Evolutionary conservation across 345 rosid genomes (phyloP), one percentile per base, ranked within the genome.

Genomic region (Lepidium didymum): DNA sequence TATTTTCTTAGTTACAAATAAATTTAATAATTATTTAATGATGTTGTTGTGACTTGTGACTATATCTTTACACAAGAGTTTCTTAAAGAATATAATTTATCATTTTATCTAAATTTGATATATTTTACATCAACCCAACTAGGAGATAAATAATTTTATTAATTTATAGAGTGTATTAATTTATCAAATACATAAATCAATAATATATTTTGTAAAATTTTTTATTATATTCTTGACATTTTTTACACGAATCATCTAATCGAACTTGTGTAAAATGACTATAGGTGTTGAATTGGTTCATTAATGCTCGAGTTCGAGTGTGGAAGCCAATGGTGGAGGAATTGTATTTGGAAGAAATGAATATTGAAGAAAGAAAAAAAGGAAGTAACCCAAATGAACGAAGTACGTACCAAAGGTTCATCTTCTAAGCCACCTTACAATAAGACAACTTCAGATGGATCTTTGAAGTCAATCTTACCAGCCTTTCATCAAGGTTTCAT

Each of bases 291-390:
- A 74, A 74, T 29, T 60, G 94, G 96, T 89, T 87, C 70, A 89
- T 89, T 42, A 87, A 87, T 72, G 91, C 96, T 27, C 85, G 93
- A 67, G 93, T 87, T 66, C 86, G 96, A 16, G 79, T 89, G 5
- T 89, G 93, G 96, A 89, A 89, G 77, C 96, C 96, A 50, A 85
- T 89, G 96, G 91, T 89, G 2, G 96, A 89, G 74, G 89, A 89
- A 56, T 80, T 89, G 88, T 89, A 89, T 76, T 0, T 42, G 60
- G 96, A 87, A 60, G 96, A 89, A 73, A 67, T 77, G 46, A 73
- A 84, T 66, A 81, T 58, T 42, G 75, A 77, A 29, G 84, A 79
- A 34, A 78, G 43, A 56, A 77, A 37, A 57, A 63, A 63, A 45
- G 25, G 41, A 43, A 52, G 23, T 25, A 36, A 62, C 40, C 47